phyloP scores from a whole-genome alignment of 495 filamentous ascomycete genomes.

The Hapsidospora chrysogenum region DNA sequence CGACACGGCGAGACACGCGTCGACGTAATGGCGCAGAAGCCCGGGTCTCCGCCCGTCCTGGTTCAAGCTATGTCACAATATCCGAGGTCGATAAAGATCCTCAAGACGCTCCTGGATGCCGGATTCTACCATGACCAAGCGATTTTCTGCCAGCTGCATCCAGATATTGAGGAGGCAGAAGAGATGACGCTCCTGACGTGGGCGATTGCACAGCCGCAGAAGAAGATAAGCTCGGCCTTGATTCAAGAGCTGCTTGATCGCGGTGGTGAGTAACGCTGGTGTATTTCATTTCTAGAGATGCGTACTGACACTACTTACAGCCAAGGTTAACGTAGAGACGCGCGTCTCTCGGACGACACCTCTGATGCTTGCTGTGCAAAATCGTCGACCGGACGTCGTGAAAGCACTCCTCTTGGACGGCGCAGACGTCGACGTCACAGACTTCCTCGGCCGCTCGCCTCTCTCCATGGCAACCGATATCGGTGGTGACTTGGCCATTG shows the following conservation, averaged over 20 bases:
- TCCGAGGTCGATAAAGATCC: slow-evolving; percentile 22
- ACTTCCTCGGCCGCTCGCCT: slow-evolving; percentile 25
- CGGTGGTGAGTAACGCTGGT: slow-evolving; percentile 10
- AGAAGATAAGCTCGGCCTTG: slow-evolving; percentile 25
- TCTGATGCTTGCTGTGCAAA: slow-evolving; percentile 28
- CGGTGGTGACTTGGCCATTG: slow-evolving; percentile 25
- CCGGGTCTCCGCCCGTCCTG: slow-evolving; percentile 18
- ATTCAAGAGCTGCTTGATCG: slow-evolving; percentile 24
- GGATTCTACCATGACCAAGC: slow-evolving; percentile 30
- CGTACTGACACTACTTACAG: slow-evolving; percentile 6
- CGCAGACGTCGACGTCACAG: slow-evolving; percentile 26
- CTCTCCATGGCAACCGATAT: slow-evolving; percentile 29
- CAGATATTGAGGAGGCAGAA: slow-evolving; percentile 22
- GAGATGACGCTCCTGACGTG: slow-evolving; percentile 26
- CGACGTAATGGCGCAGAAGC: slow-evolving; percentile 19
- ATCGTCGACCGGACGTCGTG: slow-evolving; percentile 23
- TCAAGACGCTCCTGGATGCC: slow-evolving; percentile 23
- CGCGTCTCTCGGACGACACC: slow-evolving; percentile 24
- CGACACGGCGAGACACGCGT: slow-evolving; percentile 20
- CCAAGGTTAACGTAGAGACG: slow-evolving; percentile 30
- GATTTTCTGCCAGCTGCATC: slow-evolving; percentile 14
- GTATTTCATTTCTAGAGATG: neutral
- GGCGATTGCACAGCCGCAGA: slow-evolving; percentile 29
- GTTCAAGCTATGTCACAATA: slow-evolving; percentile 24
- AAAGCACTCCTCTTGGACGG: slow-evolving; percentile 23